phyloP scores from a whole-genome alignment of 1,284 basidiomycete genomes.

The Leccinum ponderosum region DNA sequence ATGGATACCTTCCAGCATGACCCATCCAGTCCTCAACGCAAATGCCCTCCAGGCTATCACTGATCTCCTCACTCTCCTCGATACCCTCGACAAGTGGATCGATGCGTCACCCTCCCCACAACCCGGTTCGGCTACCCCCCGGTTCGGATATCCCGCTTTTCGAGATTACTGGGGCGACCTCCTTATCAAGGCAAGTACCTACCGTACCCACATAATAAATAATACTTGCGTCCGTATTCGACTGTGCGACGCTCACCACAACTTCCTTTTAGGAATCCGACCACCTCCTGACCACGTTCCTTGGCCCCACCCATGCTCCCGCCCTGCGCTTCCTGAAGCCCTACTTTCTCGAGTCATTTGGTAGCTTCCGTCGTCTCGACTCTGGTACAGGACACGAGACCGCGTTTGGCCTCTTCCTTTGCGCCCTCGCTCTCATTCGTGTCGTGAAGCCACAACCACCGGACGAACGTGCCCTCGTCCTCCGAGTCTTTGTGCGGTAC shows the following conservation, averaged over 20 bases:
- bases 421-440: conserved; percentile 63
- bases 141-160: conserved; percentile 95
- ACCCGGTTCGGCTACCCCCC: conserved; percentile 63
- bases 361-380: conserved; percentile 90
- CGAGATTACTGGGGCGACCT: conserved; percentile 78
- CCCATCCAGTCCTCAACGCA: conserved; percentile 11
- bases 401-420: conserved; percentile 81
- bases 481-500: conserved; percentile 76
- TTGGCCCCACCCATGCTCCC: conserved; percentile 46
- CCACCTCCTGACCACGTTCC: conserved; percentile 51
- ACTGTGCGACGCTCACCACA: conserved; percentile 6
- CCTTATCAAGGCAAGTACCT: conserved; percentile 67
- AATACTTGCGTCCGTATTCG: background rate
- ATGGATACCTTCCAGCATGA: background rate
- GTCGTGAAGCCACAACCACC: conserved; percentile 54
- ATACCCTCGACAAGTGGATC: conserved; percentile 77
- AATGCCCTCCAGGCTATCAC: conserved; percentile 44
- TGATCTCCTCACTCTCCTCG: conserved; percentile 58
- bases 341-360: conserved; percentile 86
- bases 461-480: conserved; percentile 63
- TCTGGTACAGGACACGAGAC: conserved; percentile 98
- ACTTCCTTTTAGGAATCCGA: conserved; percentile 54
- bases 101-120: conserved; percentile 77
- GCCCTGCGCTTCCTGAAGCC: conserved; percentile 66
- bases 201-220: background rate